These are phyloP conservation scores for Styphnolobium japonicum DNA, from an alignment of 306 rosid species.

Conservation along the genomic window DNA sequence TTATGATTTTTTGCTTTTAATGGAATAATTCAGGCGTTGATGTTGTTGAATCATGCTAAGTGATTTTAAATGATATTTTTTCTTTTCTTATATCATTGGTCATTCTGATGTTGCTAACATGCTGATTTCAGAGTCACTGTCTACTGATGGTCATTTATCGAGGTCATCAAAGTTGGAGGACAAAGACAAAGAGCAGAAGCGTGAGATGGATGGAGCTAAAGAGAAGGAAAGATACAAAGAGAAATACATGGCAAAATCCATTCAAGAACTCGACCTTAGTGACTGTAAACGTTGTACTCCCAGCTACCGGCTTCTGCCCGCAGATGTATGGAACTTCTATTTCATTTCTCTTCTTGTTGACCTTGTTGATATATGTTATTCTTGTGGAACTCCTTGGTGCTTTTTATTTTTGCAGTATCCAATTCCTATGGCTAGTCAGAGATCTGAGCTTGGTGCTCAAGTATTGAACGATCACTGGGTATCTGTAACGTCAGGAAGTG, in stretches of 20 bases:
- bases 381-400: slow-evolving; percentile 27
- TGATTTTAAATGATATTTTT: slow-evolving; percentile 3
- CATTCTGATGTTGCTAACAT: slow-evolving; percentile 28
- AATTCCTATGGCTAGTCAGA: slow-evolving; percentile 81
- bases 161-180: slow-evolving; percentile 76
- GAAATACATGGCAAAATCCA: slow-evolving; percentile 82
- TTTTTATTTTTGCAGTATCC: slow-evolving; percentile 75
- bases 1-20: neutral
- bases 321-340: slow-evolving; percentile 51
- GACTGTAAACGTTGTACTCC: slow-evolving; percentile 85
- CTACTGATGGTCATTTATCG: slow-evolving; percentile 60
- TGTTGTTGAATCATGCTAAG: neutral
- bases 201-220: slow-evolving; percentile 69
- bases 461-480: slow-evolving; percentile 98
- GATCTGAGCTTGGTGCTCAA: slow-evolving; percentile 84
- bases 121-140: slow-evolving; percentile 66
- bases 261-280: slow-evolving; percentile 96
- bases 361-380: slow-evolving; percentile 1
- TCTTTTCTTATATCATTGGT: neutral
- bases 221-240: slow-evolving; percentile 86
- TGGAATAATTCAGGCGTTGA: slow-evolving; percentile 12
- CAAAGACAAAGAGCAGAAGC: slow-evolving; percentile 71
- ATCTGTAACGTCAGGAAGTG: slow-evolving; percentile 99
- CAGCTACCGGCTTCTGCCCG: slow-evolving; percentile 92
- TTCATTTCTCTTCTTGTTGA: slow-evolving; percentile 16